Evolutionary conservation across 257 asterid species (phyloP), one percentile per base, ranked within the genome.

Genomic region (Hygrophila difformis): DNA sequence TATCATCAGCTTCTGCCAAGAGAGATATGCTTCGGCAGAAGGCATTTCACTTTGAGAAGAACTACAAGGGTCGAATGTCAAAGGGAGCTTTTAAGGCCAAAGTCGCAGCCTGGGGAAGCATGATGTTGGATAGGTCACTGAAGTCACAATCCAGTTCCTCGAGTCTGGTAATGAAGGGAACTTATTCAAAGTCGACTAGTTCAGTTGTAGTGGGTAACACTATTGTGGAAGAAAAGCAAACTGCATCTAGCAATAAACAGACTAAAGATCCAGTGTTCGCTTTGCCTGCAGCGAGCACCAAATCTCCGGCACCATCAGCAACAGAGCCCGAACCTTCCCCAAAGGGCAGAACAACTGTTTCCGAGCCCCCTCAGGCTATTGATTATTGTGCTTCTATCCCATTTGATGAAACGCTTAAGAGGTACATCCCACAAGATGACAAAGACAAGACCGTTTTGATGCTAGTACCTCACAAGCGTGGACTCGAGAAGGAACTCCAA

Each of bases 31-130:
- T 66, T 63, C 77, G 80, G 40, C 87, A 80, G 57, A 85, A 72
- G 70, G 18, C 78, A 2, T 57, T 64, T 70, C 93, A 71, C 18
- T 62, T 71, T 36, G 94, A 77, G 71, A 84, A 79, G 55, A 74
- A 56, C 49, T 71, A 64, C 63, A 77, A 59, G 63, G 82, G 89
- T 3, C 72, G 81, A 9, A 48, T 62, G 28, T 53, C 82, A 7
- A 89, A 77, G 75, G 78, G 85, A 33, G 65, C 84, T 51, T 71
- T 76, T 41, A 81, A 82, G 70, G 82, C 94, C 42, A 81, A 66
- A 51, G 73, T 79, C 6, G 67, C 86, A 31, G 73, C 89, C 28
- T 72, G 82, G 86, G 78, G 80, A 55, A 76, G 71, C 61, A 63
- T 80, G 92, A 78, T 77, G 47, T 36, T 73, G 67, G 86, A 75